Base-by-base conservation (phyloP, 2,329 filamentous ascomycete genomes). In the Ophiostoma piceae region DNA sequence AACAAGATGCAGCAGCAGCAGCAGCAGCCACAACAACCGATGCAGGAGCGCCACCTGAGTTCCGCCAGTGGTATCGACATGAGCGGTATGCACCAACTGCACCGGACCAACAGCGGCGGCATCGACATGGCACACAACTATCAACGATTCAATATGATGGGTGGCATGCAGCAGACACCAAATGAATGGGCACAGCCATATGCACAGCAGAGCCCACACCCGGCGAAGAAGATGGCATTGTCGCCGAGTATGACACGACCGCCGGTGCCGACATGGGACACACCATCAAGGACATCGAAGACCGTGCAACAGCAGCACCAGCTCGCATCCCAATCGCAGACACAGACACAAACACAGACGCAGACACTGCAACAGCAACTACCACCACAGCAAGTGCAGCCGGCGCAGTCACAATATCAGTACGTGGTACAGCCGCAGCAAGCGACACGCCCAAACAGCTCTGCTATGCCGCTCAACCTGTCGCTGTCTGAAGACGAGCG, bases 401-500 rank as follows among this genome's bases (percentile, higher is more conserved):
- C 47, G 9, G 39, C 68, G 39, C 74, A 73, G 9, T 8, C 3
- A 16, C 35, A 22, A 41, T 39, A 22, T 37, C 57, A 66, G 68
- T 71, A 67, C 8, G 65, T 70, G 67, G 66, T 47, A 73, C 67
- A 68, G 5, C 64, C 41, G 7, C 69, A 70, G 71, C 67, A 74
- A 72, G 22, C 74, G 69, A 41, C 70, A 74, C 54, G 69, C 72
- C 1, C 71, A 6, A 68, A 72, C 51, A 71, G 71, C 14, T 73
- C 77, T 5, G 79, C 77, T 0, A 74, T 79, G 1, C 81, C 82
- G 3, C 81, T 83, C 68, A 87, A 79, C 69, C 78, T 88, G 0
- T 87, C 85, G 0, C 79, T 88, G 1, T 87, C 86, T 2, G 86
- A 88, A 73, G 86, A 88, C 72, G 86, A 88, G 75, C 82, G 82